phyloP scores from a whole-genome alignment of 1,284 basidiomycete species.

The Ceratorhiza oryzae-sativae region DNA sequence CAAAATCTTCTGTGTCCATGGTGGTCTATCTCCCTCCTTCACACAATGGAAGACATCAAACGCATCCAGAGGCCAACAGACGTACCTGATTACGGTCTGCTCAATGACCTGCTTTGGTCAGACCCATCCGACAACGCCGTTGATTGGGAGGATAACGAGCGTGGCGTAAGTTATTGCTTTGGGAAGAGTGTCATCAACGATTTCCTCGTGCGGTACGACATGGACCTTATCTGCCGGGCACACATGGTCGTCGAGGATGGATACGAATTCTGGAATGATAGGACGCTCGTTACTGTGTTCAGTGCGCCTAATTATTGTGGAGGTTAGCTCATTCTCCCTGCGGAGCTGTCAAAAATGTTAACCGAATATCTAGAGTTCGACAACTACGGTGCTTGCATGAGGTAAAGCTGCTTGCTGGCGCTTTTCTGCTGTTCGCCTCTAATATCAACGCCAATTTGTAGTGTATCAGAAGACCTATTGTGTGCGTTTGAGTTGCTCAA shows the following conservation, averaged over 20 bases:
- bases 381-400: slow-evolving; percentile 97
- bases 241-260: slow-evolving; percentile 99
- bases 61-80: slow-evolving; percentile 98
- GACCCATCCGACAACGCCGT: slow-evolving; percentile 97
- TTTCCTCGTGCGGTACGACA: slow-evolving; percentile 90
- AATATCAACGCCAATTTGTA: slow-evolving; percentile 55
- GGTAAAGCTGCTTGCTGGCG: slow-evolving; percentile 55
- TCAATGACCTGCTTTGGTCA: slow-evolving; percentile 98
- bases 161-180: slow-evolving; percentile 99
- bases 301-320: slow-evolving; percentile 98
- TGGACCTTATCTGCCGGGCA: slow-evolving; percentile 99
- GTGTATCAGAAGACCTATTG: slow-evolving; percentile 95
- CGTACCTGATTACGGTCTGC: slow-evolving; percentile 97
- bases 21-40: slow-evolving; percentile 97
- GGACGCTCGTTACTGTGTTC: slow-evolving; percentile 98
- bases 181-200: slow-evolving; percentile 98
- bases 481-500: slow-evolving; percentile 99
- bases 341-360: slow-evolving; percentile 15
- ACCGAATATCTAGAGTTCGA: slow-evolving; percentile 75
- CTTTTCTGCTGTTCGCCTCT: slow-evolving; percentile 38
- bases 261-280: slow-evolving; percentile 99
- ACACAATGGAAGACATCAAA: slow-evolving; percentile 99
- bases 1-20: slow-evolving; percentile 99
- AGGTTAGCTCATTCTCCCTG: slow-evolving; percentile 66
- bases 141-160: slow-evolving; percentile 99